Evolutionary conservation across 768 basidiomycete species (phyloP).

Genomic region (Brasilioporus rufonigricans): DNA sequence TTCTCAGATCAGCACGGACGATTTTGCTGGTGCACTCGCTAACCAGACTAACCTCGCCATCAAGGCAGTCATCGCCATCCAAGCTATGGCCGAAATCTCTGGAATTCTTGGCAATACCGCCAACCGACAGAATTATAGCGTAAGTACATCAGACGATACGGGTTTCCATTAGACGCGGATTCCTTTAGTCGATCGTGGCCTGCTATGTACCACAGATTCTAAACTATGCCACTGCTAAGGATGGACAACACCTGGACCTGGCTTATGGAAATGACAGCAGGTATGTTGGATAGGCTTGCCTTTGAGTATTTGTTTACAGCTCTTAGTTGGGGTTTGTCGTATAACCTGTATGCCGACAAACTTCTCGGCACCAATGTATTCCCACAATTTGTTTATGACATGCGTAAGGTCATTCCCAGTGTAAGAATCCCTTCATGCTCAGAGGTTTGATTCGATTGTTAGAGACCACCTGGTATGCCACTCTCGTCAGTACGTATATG

Average conservation of each 20-base stretch:
- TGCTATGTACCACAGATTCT: slow-evolving; percentile 56
- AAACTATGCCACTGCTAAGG: slow-evolving; percentile 46
- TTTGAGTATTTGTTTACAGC: background rate
- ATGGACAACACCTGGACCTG: slow-evolving; percentile 51
- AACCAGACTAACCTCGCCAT: slow-evolving; percentile 72
- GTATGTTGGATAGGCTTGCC: slow-evolving; percentile 21
- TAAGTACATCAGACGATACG: slow-evolving; percentile 2
- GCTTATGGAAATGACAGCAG: slow-evolving; percentile 54
- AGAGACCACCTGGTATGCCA: slow-evolving; percentile 20
- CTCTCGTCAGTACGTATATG: slow-evolving; percentile 11
- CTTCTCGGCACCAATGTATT: slow-evolving; percentile 55
- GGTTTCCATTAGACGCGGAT: background rate
- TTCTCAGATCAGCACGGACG: slow-evolving; percentile 50
- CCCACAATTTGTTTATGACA: slow-evolving; percentile 22
- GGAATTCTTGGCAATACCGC: slow-evolving; percentile 38
- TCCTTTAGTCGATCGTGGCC: slow-evolving; percentile 46
- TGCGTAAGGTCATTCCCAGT: slow-evolving; percentile 7
- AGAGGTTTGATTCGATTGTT: background rate
- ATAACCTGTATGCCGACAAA: slow-evolving; percentile 63
- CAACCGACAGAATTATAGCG: slow-evolving; percentile 41
- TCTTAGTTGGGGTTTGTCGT: slow-evolving; percentile 54
- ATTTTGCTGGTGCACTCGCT: slow-evolving; percentile 47
- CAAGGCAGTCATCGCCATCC: slow-evolving; percentile 67
- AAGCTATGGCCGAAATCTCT: slow-evolving; percentile 59
- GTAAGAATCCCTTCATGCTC: background rate